phyloP scores from a whole-genome alignment of 805 yeast species.

The Candida insectalens region DNA sequence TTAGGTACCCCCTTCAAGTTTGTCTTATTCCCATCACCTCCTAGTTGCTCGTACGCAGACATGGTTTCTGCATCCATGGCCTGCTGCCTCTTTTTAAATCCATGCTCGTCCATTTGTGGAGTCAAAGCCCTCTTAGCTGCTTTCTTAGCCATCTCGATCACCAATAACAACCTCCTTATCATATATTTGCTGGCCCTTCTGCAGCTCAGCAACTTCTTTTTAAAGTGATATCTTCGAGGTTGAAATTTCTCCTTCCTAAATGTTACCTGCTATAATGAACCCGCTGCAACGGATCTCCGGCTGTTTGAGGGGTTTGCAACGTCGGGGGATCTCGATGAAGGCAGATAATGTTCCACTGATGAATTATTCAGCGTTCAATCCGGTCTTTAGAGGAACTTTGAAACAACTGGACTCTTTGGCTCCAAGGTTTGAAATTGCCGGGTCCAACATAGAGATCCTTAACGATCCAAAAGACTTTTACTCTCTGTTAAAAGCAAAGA shows the following conservation, averaged over 20 bases:
- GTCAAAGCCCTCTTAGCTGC: no score
- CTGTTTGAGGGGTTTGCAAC: constrained; percentile 9
- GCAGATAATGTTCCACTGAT: constrained; percentile 18
- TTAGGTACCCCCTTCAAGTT: constrained; percentile 10
- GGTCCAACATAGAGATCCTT: constrained; percentile 51
- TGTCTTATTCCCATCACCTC: constrained; percentile 19
- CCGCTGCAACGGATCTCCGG: constrained; percentile 9
- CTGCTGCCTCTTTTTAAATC: constrained; percentile 37
- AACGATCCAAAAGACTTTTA: constrained; percentile 70
- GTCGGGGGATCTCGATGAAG: constrained; percentile 13
- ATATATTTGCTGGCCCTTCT: constrained; percentile 9
- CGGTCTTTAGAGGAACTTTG: constrained; percentile 19
- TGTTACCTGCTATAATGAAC: constrained; percentile 3
- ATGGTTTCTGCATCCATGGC: constrained; percentile 32
- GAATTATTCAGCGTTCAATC: constrained; percentile 19
- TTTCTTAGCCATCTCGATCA: no score
- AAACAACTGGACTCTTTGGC: constrained; percentile 51
- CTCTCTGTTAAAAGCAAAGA: constrained; percentile 48
- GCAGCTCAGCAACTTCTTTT: no score
- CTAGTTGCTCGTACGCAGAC: constrained; percentile 31
- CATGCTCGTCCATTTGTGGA: constrained; percentile 30
- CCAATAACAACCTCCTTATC: no score
- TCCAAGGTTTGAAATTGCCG: constrained; percentile 54
- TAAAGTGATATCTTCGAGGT: no score
- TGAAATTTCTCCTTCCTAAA: no score